Conservation (phyloP, 768 basidiomycete genomes). For the Daedalea quercina region DNA sequence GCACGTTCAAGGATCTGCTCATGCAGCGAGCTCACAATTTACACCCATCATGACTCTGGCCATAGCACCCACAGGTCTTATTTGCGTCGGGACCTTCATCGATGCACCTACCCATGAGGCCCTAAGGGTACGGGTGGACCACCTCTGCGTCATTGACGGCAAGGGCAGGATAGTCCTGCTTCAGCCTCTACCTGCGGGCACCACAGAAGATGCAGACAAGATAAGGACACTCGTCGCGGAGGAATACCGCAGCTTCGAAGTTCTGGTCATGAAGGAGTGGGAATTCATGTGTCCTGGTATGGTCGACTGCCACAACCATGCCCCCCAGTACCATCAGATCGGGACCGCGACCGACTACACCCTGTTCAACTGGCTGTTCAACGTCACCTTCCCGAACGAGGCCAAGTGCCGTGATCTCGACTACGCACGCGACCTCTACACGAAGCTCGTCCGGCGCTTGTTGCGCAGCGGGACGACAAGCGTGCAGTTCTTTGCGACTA, state of each 20-base stretch:
- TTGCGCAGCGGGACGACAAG: conserved; percentile 71
- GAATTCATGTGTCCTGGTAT: conserved; percentile 71
- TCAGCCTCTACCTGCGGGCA: not conserved
- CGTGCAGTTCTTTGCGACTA: conserved; percentile 77
- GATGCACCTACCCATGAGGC: not conserved
- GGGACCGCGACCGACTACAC: conserved; percentile 83
- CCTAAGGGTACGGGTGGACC: not conserved
- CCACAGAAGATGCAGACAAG: not conserved
- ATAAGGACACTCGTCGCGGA: not conserved
- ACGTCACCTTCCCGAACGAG: conserved; percentile 77
- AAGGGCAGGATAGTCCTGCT: not conserved
- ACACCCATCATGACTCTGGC: not conserved
- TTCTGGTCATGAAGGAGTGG: conserved; percentile 14
- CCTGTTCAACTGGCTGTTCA: conserved; percentile 76
- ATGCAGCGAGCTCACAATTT: not conserved
- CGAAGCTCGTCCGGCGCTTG: conserved; percentile 56
- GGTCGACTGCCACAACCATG: conserved; percentile 80
- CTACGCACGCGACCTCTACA: conserved; percentile 64
- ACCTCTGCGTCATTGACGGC: not conserved
- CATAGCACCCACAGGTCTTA: not conserved
- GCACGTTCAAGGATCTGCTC: no score
- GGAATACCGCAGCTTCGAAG: not conserved
- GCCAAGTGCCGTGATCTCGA: conserved; percentile 54
- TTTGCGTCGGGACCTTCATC: not conserved
- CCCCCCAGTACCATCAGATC: conserved; percentile 83